Percentiles rank a stretch among this genome's conserved stretches.
phyloP scores from a whole-genome alignment of 139 green algal genomes.

The Chlamydomonas urium region DNA sequence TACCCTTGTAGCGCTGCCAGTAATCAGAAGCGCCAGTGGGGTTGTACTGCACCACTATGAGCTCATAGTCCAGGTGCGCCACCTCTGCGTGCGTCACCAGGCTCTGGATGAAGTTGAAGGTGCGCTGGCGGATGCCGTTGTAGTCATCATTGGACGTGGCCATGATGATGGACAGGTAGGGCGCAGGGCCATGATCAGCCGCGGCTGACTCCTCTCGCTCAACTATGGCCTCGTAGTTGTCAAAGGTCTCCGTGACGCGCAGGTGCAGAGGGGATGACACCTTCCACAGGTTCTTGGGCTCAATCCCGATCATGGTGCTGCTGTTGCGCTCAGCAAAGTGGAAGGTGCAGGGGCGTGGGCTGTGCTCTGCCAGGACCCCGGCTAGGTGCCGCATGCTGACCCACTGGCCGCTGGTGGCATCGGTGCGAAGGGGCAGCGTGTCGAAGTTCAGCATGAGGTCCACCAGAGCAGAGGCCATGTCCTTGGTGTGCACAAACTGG shows the following conservation, averaged over 20 bases:
- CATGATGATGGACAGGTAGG: conserved; percentile 6
- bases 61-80: conserved; percentile 4
- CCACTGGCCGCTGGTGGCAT: no score
- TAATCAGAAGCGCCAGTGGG: not conserved
- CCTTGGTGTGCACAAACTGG: no score
- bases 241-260: not conserved
- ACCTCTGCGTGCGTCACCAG: not conserved
- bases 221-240: not conserved
- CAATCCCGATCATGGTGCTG: not conserved
- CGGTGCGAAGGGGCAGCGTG: no score
- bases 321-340: not conserved
- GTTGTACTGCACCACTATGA: conserved; percentile 10
- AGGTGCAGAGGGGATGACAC: not conserved
- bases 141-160: conserved; percentile 12
- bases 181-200: no score
- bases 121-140: not conserved
- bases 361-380: no score
- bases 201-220: not conserved
- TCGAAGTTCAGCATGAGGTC: no score
- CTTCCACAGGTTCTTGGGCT: not conserved
- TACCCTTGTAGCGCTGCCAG: not conserved
- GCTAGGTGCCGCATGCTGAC: no score
- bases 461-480: no score
- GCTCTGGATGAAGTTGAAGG: not conserved
- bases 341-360: not conserved